phyloP scores from a whole-genome alignment of 2,329 filamentous ascomycete genomes.

The Endocalyx cinctus region DNA sequence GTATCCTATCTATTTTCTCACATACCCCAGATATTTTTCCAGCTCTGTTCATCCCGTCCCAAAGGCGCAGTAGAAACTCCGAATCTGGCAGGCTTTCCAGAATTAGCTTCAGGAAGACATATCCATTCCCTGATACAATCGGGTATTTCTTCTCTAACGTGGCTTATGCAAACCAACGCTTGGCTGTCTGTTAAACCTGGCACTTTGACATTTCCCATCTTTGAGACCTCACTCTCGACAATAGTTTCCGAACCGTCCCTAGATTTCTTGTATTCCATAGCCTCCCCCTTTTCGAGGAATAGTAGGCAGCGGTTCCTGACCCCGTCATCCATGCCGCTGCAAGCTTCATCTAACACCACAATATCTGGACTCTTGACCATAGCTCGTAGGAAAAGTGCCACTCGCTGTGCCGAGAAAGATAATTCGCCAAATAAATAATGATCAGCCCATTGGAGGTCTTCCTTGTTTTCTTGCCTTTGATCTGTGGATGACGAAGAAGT shows the following conservation, averaged over 20 bases:
- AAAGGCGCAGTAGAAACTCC: conserved; percentile 61
- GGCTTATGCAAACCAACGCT: conserved; percentile 87
- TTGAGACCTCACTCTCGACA: conserved; percentile 42
- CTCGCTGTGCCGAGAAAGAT: conserved; percentile 76
- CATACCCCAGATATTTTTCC: conserved; percentile 62
- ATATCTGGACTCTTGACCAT: conserved; percentile 77
- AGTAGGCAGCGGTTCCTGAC: conserved; percentile 82
- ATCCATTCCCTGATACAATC: conserved; percentile 79
- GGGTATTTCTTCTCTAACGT: conserved; percentile 86
- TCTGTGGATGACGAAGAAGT: no score
- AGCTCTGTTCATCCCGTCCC: conserved; percentile 50
- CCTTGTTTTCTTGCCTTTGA: conserved; percentile 5
- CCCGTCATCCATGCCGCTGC: conserved; percentile 76
- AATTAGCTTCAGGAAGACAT: conserved; percentile 73
- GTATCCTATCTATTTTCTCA: no score
- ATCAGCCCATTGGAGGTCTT: conserved; percentile 58
- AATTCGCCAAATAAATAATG: conserved; percentile 66
- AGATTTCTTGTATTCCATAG: conserved; percentile 34
- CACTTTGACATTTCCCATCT: conserved; percentile 44
- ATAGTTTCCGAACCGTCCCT: conserved; percentile 28
- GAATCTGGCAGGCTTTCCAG: conserved; percentile 55
- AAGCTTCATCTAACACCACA: conserved; percentile 82
- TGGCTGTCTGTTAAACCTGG: conserved; percentile 64
- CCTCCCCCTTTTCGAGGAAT: conserved; percentile 67
- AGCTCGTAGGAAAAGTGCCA: conserved; percentile 78